Percentiles rank a stretch among this genome's conserved stretches.
Conservation (phyloP, 495 filamentous ascomycete species). For the Penicillium bialowiezense region DNA sequence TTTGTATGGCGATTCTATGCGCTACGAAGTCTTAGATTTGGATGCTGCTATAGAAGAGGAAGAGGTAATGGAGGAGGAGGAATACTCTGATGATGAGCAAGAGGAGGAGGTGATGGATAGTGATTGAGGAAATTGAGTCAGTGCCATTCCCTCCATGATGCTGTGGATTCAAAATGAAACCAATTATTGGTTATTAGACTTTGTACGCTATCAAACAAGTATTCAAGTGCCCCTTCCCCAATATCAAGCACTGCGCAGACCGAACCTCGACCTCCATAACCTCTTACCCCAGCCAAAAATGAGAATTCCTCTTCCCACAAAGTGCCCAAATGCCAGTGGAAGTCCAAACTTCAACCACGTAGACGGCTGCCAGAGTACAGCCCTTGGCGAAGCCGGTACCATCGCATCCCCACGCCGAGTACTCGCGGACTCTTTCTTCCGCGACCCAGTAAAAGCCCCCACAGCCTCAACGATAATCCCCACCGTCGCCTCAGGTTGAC, state of each 20-base stretch:
- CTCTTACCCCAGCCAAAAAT: constrained; percentile 14
- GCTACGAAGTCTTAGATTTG: constrained; percentile 57
- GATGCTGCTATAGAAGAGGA: constrained; percentile 44
- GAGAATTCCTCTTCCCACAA: constrained; percentile 11
- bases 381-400: neutral
- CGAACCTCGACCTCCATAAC: constrained; percentile 7
- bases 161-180: no score
- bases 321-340: constrained; percentile 17
- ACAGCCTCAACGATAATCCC: constrained; percentile 26
- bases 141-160: no score
- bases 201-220: no score
- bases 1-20: constrained; percentile 51
- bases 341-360: constrained; percentile 25
- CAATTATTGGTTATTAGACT: no score
- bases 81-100: neutral
- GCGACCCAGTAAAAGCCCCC: constrained; percentile 17
- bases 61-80: constrained; percentile 15
- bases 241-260: no score
- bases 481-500: constrained; percentile 10
- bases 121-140: neutral
- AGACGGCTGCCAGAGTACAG: constrained; percentile 10
- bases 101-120: constrained; percentile 4
- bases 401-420: constrained; percentile 1
- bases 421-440: neutral
- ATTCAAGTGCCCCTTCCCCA: no score